These are phyloP conservation scores for Cladophialophora bantiana DNA, from an alignment of 2,329 filamentous ascomycete species.

Conservation along the genomic window DNA sequence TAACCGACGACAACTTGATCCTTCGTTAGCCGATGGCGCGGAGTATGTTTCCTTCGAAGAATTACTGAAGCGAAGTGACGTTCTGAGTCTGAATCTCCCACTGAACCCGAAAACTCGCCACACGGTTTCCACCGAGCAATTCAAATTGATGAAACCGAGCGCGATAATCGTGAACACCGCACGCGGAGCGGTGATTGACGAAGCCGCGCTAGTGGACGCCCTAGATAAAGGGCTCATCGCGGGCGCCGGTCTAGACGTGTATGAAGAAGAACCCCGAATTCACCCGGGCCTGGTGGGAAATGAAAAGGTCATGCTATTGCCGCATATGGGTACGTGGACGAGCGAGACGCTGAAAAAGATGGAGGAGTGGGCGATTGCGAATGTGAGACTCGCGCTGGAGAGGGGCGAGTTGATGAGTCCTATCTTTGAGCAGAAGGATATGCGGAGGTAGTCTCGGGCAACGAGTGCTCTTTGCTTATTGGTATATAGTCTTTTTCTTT, in stretches of 20 bases:
- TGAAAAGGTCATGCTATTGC: conserved; percentile 74
- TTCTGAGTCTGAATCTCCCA: conserved; percentile 80
- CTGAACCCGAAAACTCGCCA: conserved; percentile 77
- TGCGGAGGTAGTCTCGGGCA: neutral
- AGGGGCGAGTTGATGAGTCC: conserved; percentile 15
- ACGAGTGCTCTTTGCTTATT: neutral
- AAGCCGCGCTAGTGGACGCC: conserved; percentile 77
- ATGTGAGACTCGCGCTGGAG: conserved; percentile 28
- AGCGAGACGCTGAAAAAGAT: conserved; percentile 66
- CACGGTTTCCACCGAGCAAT: conserved; percentile 74
- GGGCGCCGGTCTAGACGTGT: conserved; percentile 79
- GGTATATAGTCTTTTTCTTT: neutral
- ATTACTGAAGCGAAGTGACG: conserved; percentile 72
- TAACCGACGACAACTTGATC: conserved; percentile 37
- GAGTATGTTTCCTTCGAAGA: conserved; percentile 77
- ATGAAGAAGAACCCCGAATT: conserved; percentile 78
- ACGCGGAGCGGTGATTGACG: conserved; percentile 81
- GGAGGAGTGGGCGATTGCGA: conserved; percentile 39
- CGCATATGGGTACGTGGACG: conserved; percentile 87
- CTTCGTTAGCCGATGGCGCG: conserved; percentile 57
- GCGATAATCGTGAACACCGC: conserved; percentile 83
- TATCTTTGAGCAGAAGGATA: conserved; percentile 16
- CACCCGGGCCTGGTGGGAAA: conserved; percentile 76
- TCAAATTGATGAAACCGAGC: conserved; percentile 78
- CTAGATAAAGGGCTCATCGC: conserved; percentile 73